Evolutionary conservation across 164 flowering plant genomes (phyloP).

Genomic region (Tetracentron sinense): DNA sequence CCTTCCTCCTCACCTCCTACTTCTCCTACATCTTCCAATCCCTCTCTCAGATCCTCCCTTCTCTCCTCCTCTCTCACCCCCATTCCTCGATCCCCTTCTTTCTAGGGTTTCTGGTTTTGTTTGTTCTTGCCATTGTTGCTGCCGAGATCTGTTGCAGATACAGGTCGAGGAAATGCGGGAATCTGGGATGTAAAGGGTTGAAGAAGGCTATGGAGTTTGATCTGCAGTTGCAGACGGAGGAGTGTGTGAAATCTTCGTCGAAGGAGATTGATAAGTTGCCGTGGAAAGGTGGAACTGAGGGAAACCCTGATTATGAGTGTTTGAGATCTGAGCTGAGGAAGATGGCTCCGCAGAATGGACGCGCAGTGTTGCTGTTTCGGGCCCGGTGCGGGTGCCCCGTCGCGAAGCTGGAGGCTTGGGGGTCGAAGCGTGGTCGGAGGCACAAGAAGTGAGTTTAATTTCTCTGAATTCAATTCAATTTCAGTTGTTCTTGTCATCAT

Average conservation of each 20-base stretch:
- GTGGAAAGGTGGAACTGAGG: slow-evolving; percentile 82
- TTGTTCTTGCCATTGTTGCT: slow-evolving; percentile 25
- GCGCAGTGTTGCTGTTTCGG: slow-evolving; percentile 76
- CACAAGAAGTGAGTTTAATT: slow-evolving; percentile 67
- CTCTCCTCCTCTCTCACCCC: slow-evolving; percentile 13
- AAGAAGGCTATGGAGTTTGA: slow-evolving; percentile 88
- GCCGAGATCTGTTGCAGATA: slow-evolving; percentile 45
- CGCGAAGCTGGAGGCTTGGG: slow-evolving; percentile 90
- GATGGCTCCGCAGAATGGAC: slow-evolving; percentile 92
- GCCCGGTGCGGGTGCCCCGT: slow-evolving; percentile 81
- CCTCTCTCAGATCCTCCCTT: slow-evolving; percentile 54
- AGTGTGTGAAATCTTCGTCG: slow-evolving; percentile 36
- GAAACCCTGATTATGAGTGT: slow-evolving; percentile 82
- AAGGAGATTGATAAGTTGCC: slow-evolving; percentile 67
- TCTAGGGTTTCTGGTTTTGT: slow-evolving; percentile 31
- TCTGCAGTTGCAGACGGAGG: slow-evolving; percentile 78
- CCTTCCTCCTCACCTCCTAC: slow-evolving; percentile 24
- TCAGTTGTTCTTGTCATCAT: background rate
- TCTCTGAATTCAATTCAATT: background rate
- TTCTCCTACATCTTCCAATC: slow-evolving; percentile 62
- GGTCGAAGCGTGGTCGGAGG: slow-evolving; percentile 64
- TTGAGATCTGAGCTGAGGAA: slow-evolving; percentile 72
- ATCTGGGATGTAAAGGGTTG: slow-evolving; percentile 60
- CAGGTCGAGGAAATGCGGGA: slow-evolving; percentile 52
- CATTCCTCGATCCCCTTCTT: slow-evolving; percentile 26